Evolutionary conservation across 805 yeast species (phyloP), one percentile per base, ranked within the genome.

Genomic region (Pichia kluyveri): DNA sequence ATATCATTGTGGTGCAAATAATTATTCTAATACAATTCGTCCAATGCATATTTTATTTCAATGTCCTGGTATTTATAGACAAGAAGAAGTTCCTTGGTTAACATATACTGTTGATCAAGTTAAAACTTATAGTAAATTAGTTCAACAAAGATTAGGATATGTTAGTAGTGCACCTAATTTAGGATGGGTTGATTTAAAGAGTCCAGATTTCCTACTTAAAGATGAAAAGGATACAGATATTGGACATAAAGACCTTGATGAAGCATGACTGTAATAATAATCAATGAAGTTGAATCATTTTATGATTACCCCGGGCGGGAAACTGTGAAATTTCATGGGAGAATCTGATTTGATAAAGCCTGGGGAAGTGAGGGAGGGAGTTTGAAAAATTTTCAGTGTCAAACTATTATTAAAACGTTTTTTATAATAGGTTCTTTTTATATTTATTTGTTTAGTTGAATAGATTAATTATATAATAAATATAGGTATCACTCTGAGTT

Each of bases 1-100:
- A 14, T 61, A 55, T 42, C 66, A 62, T 40, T 61, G 61, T 44
- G 67, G 62, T 17, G 54, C 60, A 11, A 56, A 53, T 9, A 62
- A 62, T 39, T 46, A 31, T 11, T 54, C 63, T 8, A 36, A 43
- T 10, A 53, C 58, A 27, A 59, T 57, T 26, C 46, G 66, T 41
- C 55, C 56, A 8, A 50, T 56, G 43, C 52, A 52, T 19, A 48
- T 56, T 8, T 42, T 49, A 45, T 62, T 62, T 47, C 56, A 56
- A 53, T 52, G 60, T 38, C 51, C 54, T 23, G 61, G 66, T 32
- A 44, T 46, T 18, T 49, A 51, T 27, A 50, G 63, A 38, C 66
- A 61, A 40, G 66, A 61, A 47, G 66, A 61, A 46, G 58, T 52
- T 11, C 42, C 53, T 2, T 54, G 50, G 43, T 38, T 56, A 32